A percentile compares a stretch with the other conserved stretches of the same genome.
Evolutionary conservation across 805 yeast species (phyloP).

Genomic region (Kuraishia piskuri): DNA sequence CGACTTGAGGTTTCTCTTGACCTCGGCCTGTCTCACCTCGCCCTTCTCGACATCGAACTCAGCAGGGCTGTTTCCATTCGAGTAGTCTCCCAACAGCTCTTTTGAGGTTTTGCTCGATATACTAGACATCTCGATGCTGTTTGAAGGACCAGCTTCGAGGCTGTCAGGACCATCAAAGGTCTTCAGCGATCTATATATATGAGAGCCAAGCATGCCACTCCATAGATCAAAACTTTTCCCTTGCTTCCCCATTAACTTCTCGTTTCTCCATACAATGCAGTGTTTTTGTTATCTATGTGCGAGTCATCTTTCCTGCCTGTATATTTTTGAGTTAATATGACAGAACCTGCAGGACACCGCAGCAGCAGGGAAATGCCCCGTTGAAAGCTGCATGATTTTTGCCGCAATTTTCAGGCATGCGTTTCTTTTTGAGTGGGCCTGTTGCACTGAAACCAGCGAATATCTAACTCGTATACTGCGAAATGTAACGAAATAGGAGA

Average conservation of each 20-base stretch:
- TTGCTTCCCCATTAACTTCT: neutral
- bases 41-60: neutral
- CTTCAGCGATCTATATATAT: neutral
- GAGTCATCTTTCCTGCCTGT: neutral
- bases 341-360: neutral
- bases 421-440: neutral
- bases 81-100: neutral
- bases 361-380: neutral
- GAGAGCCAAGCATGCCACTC: neutral
- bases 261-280: neutral
- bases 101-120: neutral
- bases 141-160: neutral
- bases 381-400: neutral
- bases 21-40: conserved; percentile 9
- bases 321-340: neutral
- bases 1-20: conserved; percentile 36
- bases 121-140: neutral
- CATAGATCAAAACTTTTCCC: neutral
- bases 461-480: no score
- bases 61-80: neutral
- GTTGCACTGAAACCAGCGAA: neutral
- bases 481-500: no score
- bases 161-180: neutral
- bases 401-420: neutral
- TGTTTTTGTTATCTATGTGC: neutral